Percentiles rank a stretch among this genome's conserved stretches.
phyloP scores from a whole-genome alignment of 768 basidiomycete genomes.

The Lactarius hatsudake region DNA sequence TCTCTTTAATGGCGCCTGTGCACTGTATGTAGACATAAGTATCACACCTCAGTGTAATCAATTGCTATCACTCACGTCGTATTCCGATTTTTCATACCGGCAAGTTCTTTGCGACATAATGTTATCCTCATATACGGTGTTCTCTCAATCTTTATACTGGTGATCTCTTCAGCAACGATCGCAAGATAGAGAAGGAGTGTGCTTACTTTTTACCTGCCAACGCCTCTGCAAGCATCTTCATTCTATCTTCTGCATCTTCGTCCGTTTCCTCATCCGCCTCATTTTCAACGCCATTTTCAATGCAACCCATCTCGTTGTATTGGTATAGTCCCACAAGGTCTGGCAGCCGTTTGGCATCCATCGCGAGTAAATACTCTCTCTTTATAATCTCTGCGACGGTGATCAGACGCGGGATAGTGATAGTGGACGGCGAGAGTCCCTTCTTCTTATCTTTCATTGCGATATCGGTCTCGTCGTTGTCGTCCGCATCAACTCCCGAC shows the following conservation, averaged over 20 bases:
- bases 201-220: constrained; percentile 63
- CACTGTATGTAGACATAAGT: constrained; percentile 37
- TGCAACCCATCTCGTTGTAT: constrained; percentile 65
- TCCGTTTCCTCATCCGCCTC: constrained; percentile 33
- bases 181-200: background rate
- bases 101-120: constrained; percentile 47
- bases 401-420: constrained; percentile 59
- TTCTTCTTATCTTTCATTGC: constrained; percentile 17
- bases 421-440: constrained; percentile 38
- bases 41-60: background rate
- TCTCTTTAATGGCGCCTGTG: constrained; percentile 53
- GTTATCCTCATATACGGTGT: constrained; percentile 73
- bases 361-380: constrained; percentile 63
- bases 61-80: constrained; percentile 48
- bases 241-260: constrained; percentile 34
- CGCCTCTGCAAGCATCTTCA: constrained; percentile 35
- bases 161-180: background rate
- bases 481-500: constrained; percentile 2
- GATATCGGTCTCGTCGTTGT: background rate
- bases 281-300: constrained; percentile 43
- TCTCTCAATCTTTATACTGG: constrained; percentile 34
- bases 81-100: constrained; percentile 33
- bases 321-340: constrained; percentile 58
- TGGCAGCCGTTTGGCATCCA: constrained; percentile 37
- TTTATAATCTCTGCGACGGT: constrained; percentile 84